These are phyloP conservation scores for Euphorbia celastroides DNA, from an alignment of 441 rosid species.

Conservation along the genomic window DNA sequence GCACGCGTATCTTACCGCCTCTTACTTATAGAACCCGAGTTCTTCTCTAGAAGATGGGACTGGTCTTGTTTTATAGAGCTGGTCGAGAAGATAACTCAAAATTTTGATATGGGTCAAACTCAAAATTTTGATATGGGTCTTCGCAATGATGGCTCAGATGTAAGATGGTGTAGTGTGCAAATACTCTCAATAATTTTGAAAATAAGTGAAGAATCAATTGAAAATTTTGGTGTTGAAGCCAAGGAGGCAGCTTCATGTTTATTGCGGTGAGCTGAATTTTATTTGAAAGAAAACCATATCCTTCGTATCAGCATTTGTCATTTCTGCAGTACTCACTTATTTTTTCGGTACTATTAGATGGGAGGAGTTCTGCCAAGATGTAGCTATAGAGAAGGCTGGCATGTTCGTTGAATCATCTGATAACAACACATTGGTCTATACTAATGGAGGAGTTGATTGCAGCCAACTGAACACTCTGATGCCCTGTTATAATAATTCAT, in stretches of 20 bases:
- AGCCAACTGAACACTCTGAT: constrained; percentile 30
- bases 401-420: constrained; percentile 43
- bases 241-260: constrained; percentile 65
- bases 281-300: background rate
- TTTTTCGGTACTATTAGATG: constrained; percentile 49
- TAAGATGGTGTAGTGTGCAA: constrained; percentile 74
- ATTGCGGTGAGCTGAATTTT: constrained; percentile 55
- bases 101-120: constrained; percentile 18
- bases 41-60: constrained; percentile 80
- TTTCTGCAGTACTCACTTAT: constrained; percentile 13
- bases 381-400: constrained; percentile 71
- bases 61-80: constrained; percentile 87
- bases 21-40: constrained; percentile 50
- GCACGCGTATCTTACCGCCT: constrained; percentile 68
- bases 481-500: constrained; percentile 31
- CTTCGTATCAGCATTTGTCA: constrained; percentile 1
- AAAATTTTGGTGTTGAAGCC: constrained; percentile 41
- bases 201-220: constrained; percentile 46
- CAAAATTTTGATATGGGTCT: constrained; percentile 19
- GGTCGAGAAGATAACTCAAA: constrained; percentile 29
- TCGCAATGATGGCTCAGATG: constrained; percentile 40
- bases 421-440: constrained; percentile 21
- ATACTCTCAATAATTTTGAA: constrained; percentile 49
- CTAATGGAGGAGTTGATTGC: constrained; percentile 24
- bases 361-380: constrained; percentile 85